phyloP scores from a whole-genome alignment of 768 basidiomycete genomes.

The Pisolithus microcarpus region DNA sequence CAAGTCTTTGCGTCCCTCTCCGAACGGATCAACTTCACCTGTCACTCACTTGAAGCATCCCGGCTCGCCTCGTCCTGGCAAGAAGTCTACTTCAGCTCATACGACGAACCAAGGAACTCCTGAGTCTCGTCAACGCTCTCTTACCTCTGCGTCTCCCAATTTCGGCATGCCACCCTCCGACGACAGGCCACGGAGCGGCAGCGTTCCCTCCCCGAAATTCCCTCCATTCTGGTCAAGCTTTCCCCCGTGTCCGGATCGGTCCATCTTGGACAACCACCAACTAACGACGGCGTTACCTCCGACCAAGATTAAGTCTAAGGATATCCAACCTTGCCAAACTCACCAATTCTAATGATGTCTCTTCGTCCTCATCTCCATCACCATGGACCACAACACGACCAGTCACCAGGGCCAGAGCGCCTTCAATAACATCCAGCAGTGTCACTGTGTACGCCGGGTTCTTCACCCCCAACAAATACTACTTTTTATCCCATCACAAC shows the following conservation, averaged over 20 bases:
- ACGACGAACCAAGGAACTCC: slow-evolving; percentile 6
- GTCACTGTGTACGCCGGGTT: slow-evolving; percentile 17
- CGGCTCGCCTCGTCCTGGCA: slow-evolving; percentile 24
- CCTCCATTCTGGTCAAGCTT: slow-evolving; percentile 13
- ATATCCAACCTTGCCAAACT: slow-evolving; percentile 43
- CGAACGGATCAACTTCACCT: slow-evolving; percentile 24
- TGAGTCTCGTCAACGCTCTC: slow-evolving; percentile 27
- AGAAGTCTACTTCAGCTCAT: slow-evolving; percentile 13
- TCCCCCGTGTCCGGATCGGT: slow-evolving; percentile 12
- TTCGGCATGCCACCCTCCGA: slow-evolving; percentile 23
- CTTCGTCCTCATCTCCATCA: slow-evolving; percentile 35
- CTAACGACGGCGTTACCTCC: slow-evolving; percentile 16
- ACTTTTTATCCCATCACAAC: slow-evolving; percentile 53
- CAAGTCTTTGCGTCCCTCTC: slow-evolving; percentile 30
- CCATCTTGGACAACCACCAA: slow-evolving; percentile 7
- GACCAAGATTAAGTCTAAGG: slow-evolving; percentile 55
- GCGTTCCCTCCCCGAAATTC: slow-evolving; percentile 18
- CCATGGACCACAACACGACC: slow-evolving; percentile 26
- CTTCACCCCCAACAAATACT: slow-evolving; percentile 19
- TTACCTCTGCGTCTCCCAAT: slow-evolving; percentile 17
- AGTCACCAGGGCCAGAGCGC: slow-evolving; percentile 19
- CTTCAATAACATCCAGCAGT: slow-evolving; percentile 25
- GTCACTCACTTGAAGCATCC: slow-evolving; percentile 21
- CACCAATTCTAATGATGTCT: slow-evolving; percentile 16
- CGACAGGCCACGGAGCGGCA: slow-evolving; percentile 28